phyloP scores from a whole-genome alignment of 2,329 filamentous ascomycete genomes.

The Nemania serpens region DNA sequence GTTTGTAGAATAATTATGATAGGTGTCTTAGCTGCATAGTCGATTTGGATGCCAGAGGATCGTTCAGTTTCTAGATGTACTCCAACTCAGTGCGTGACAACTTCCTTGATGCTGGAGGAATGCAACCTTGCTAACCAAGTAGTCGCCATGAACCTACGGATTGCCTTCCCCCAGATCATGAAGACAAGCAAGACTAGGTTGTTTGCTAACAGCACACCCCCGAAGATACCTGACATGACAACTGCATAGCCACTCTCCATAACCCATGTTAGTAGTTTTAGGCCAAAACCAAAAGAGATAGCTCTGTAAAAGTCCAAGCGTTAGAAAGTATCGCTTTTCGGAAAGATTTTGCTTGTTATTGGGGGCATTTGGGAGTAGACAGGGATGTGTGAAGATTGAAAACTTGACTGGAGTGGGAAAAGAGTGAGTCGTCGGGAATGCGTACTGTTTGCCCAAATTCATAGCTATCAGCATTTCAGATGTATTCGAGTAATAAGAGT shows the following conservation, averaged over 20 bases:
- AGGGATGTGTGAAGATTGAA: neutral
- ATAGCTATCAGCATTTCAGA: conserved; percentile 68
- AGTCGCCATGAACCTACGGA: conserved; percentile 50
- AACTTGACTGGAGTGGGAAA: too few relatives aligned
- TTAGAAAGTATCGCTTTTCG: conserved; percentile 5
- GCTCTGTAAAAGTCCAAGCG: conserved; percentile 35
- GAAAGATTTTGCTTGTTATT: neutral
- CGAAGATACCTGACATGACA: conserved; percentile 56
- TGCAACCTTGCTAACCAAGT: conserved; percentile 57
- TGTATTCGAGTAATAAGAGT: conserved; percentile 62
- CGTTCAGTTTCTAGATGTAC: conserved; percentile 1
- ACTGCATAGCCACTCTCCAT: conserved; percentile 52
- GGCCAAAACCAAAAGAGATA: conserved; percentile 58
- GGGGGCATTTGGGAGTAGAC: neutral
- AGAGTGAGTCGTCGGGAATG: neutral
- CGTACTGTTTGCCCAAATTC: conserved; percentile 57
- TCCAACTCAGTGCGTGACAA: conserved; percentile 32
- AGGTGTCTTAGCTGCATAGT: conserved; percentile 14
- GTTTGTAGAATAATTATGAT: neutral
- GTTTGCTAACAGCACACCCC: conserved; percentile 54
- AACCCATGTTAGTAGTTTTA: conserved; percentile 58
- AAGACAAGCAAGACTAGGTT: conserved; percentile 55
- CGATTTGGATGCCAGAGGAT: neutral
- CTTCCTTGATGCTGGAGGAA: conserved; percentile 36
- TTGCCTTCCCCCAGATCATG: conserved; percentile 57